A percentile compares a stretch with the other conserved stretches of the same genome.
Conservation (phyloP, 1,284 basidiomycete genomes). For the Fomitopsis betulina region DNA sequence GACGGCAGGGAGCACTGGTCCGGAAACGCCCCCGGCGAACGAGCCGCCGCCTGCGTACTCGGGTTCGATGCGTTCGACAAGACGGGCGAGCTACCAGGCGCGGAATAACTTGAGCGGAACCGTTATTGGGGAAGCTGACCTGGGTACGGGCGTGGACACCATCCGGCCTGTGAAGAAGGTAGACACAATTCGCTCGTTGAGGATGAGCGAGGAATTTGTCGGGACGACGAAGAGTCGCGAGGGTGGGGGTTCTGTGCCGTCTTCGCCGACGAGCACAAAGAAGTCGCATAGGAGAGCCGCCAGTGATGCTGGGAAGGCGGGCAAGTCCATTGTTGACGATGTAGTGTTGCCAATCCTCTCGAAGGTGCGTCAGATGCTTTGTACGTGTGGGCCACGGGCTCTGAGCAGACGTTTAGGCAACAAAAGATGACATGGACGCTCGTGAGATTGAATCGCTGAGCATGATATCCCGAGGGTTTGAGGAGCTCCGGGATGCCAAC, state of each 20-base stretch:
- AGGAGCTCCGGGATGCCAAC: slow-evolving; percentile 77
- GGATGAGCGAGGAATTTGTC: slow-evolving; percentile 77
- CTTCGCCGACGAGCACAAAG: slow-evolving; percentile 39
- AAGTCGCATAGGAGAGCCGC: slow-evolving; percentile 40
- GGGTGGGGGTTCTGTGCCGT: slow-evolving; percentile 40
- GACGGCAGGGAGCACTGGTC: slow-evolving; percentile 24
- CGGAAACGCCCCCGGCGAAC: slow-evolving; percentile 27
- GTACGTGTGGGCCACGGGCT: not conserved
- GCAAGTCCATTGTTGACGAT: slow-evolving; percentile 71
- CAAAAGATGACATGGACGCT: slow-evolving; percentile 81
- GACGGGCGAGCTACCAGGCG: slow-evolving; percentile 69
- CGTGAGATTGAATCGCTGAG: slow-evolving; percentile 85
- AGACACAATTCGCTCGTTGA: slow-evolving; percentile 73
- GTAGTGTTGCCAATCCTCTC: slow-evolving; percentile 76
- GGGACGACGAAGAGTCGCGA: slow-evolving; percentile 61
- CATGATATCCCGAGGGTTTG: slow-evolving; percentile 87
- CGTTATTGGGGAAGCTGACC: slow-evolving; percentile 72
- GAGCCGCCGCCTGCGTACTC: slow-evolving; percentile 34
- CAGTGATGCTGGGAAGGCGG: slow-evolving; percentile 63
- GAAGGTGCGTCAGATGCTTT: slow-evolving; percentile 42
- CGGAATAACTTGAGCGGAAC: slow-evolving; percentile 70
- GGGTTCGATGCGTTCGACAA: slow-evolving; percentile 37
- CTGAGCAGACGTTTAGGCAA: slow-evolving; percentile 44
- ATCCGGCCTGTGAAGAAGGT: slow-evolving; percentile 92
- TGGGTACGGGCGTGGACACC: slow-evolving; percentile 83